These are phyloP conservation scores for Mariannaea sp. DNA, from an alignment of 2,329 filamentous ascomycete genomes.

Conservation along the genomic window DNA sequence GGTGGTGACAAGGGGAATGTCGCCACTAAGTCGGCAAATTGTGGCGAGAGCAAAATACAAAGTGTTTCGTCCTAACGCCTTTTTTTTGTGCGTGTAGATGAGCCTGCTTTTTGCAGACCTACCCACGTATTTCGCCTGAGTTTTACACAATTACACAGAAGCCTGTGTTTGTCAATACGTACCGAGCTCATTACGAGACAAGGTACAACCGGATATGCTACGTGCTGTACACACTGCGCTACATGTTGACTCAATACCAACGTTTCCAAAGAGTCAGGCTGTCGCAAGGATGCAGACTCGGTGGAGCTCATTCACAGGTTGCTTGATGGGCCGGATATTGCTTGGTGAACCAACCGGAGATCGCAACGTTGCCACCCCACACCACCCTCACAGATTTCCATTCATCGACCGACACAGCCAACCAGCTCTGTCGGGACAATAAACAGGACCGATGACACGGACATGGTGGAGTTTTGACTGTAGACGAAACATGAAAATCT, in stretches of 20 bases:
- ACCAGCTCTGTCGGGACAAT: constrained; percentile 9
- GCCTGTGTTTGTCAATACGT: no score
- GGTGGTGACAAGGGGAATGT: constrained; percentile 20
- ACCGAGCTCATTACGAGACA: no score
- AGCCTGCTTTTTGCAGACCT: constrained; percentile 15
- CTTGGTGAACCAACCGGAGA: constrained; percentile 20
- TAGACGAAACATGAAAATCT: constrained; percentile 1
- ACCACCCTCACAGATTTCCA: not conserved
- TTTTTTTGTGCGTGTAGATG: constrained; percentile 9
- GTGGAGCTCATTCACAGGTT: not conserved
- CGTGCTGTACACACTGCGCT: no score
- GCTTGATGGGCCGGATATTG: not conserved
- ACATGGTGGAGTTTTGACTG: constrained; percentile 7
- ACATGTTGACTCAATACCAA: no score
- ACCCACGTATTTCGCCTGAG: no score
- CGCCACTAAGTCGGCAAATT: constrained; percentile 24
- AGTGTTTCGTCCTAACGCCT: constrained; percentile 29
- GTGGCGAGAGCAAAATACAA: constrained; percentile 25
- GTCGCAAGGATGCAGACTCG: not conserved
- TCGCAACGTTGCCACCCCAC: constrained; percentile 21
- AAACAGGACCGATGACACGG: constrained; percentile 6
- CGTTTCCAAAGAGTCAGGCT: no score
- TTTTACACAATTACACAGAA: not conserved
- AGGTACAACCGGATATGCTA: no score
- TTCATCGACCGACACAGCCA: constrained; percentile 15